Conservation (phyloP, 305 asterid species). For the Withania somnifera region DNA sequence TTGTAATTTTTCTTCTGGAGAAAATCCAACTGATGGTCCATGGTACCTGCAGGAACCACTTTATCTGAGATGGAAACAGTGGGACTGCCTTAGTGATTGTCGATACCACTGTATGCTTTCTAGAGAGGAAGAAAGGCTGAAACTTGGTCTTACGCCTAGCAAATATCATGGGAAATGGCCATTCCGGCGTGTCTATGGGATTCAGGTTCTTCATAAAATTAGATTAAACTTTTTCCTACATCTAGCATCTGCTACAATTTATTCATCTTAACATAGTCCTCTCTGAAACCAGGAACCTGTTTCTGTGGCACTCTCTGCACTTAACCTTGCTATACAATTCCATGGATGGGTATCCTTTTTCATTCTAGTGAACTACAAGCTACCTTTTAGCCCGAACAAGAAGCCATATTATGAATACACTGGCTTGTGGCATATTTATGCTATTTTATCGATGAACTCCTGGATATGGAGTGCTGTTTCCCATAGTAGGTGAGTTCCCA, state of each 20-base stretch:
- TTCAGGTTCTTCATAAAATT: slow-evolving; percentile 41
- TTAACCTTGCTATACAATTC: slow-evolving; percentile 87
- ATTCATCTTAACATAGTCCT: slow-evolving; percentile 13
- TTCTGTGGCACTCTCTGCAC: slow-evolving; percentile 85
- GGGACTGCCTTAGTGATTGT: slow-evolving; percentile 90
- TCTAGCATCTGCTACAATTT: neutral
- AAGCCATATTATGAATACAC: slow-evolving; percentile 77
- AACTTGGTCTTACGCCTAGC: slow-evolving; percentile 61
- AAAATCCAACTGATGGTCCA: slow-evolving; percentile 49
- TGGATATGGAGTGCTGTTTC: slow-evolving; percentile 94
- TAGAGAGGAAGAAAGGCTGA: slow-evolving; percentile 70
- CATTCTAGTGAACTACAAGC: slow-evolving; percentile 79
- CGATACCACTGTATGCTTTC: slow-evolving; percentile 82
- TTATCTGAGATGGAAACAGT: slow-evolving; percentile 77
- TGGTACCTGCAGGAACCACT: slow-evolving; percentile 98
- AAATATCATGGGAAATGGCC: slow-evolving; percentile 98
- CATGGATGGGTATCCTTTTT: slow-evolving; percentile 97
- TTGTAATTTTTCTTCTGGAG: slow-evolving; percentile 65
- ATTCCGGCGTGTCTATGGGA: slow-evolving; percentile 64
- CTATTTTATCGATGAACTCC: slow-evolving; percentile 64
- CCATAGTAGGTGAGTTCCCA: slow-evolving; percentile 63
- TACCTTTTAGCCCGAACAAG: slow-evolving; percentile 62
- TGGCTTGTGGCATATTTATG: slow-evolving; percentile 81
- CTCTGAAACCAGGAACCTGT: slow-evolving; percentile 64
- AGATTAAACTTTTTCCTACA: neutral